phyloP scores from a whole-genome alignment of 2,329 filamentous ascomycete genomes.

The Colletotrichum sp. region DNA sequence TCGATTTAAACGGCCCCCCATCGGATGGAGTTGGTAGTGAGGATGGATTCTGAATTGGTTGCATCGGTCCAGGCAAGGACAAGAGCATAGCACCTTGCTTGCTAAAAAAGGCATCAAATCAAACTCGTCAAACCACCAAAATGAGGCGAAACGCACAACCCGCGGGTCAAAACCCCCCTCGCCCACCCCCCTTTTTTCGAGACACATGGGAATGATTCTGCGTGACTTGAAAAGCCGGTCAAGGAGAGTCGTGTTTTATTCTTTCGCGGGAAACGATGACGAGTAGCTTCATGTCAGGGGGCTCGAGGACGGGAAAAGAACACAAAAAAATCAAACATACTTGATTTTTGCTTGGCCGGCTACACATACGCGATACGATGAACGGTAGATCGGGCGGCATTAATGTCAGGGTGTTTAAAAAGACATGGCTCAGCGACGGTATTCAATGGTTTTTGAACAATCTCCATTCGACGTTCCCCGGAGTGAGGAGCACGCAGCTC shows the following conservation, averaged over 20 bases:
- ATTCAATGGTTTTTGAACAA: conserved; percentile 20
- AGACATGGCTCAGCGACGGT: conserved; percentile 22
- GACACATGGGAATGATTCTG: conserved; percentile 21
- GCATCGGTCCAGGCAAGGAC: conserved; percentile 65
- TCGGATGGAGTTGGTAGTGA: conserved; percentile 67
- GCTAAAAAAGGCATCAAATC: conserved; percentile 55
- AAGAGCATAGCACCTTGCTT: conserved; percentile 55
- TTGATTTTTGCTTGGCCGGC: conserved; percentile 23
- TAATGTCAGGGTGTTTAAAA: conserved; percentile 22
- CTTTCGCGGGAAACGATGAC: conserved; percentile 2
- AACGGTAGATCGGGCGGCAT: conserved; percentile 23
- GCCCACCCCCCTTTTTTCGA: conserved; percentile 27
- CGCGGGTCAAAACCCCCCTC: conserved; percentile 20
- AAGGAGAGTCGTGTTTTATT: conserved; percentile 2
- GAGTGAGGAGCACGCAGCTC: neutral
- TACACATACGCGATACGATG: conserved; percentile 21
- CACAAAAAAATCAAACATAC: conserved; percentile 16
- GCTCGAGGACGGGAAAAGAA: conserved; percentile 18
- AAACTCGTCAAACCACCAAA: conserved; percentile 49
- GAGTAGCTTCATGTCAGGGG: conserved; percentile 19
- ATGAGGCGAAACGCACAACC: conserved; percentile 23
- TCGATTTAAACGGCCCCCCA: conserved; percentile 77
- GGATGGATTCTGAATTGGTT: conserved; percentile 67
- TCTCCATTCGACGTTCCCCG: neutral
- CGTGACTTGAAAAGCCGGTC: conserved; percentile 6